Base-by-base conservation (phyloP, 768 basidiomycete species). In the Suillus tomentosus region DNA sequence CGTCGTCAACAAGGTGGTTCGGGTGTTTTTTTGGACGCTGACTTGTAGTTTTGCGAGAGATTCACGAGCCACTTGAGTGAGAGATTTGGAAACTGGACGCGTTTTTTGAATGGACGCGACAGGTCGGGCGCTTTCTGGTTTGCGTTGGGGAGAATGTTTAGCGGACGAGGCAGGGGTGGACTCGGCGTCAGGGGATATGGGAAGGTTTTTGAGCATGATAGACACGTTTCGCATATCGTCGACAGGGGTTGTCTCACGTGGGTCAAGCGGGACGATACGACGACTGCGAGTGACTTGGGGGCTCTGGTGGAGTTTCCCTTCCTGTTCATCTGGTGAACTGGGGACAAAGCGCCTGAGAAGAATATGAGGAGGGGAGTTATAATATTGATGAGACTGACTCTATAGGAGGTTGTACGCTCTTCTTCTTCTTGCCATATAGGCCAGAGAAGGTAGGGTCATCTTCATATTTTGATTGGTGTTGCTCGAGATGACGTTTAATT, bases 401-500 rank as follows among this genome's bases (percentile, higher is more conserved):
- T 24, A 62, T 61, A 55, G 45, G 58, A 48, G 58, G 68, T 47
- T 58, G 72, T 40, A 60, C 72, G 73, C 15, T 67, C 79, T 78
- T 71, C 79, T 77, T 67, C 79, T 76, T 62, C 76, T 51, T 76
- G 11, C 51, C 74, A 66, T 79, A 88, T 19, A 91, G 77, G 22
- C 89, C 88, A 6, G 82, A 65, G 69, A 89, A 91, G 1, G 63
- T 69, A 19, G 86, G 83, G 58, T 88, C 78, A 36, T 87, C 85
- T 67, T 87, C 86, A 31, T 90, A 79, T 22, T 75, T 70, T 40
- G 78, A 67, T 58, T 85, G 84, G 70, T 90, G 79, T 43, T 72
- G 67, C 56, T 89, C 87, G 19, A 91, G 82, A 66, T 89, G 81
- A 63, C 77, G 82, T 69, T 85, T 88, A 66, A 91, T 88, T 64